phyloP scores from a whole-genome alignment of 2,329 filamentous ascomycete species.

The Ceratocystiopsis sp. region DNA sequence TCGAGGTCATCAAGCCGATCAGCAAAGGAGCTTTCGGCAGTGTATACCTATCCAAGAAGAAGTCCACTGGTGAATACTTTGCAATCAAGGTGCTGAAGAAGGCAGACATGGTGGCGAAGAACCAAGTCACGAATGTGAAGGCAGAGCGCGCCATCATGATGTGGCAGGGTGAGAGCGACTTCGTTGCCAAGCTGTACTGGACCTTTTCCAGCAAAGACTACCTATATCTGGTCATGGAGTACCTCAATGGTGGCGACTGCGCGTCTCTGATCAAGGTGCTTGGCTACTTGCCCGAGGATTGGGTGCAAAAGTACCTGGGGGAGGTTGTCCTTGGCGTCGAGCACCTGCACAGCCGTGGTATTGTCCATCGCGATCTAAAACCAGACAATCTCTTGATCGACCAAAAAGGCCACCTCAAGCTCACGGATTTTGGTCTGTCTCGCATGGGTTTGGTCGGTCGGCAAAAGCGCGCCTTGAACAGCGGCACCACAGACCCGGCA shows the following conservation, averaged over 20 bases:
- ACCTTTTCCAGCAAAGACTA: slow-evolving; percentile 99
- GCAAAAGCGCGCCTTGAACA: slow-evolving; percentile 81
- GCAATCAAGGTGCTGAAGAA: slow-evolving; percentile 98
- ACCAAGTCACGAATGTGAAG: slow-evolving; percentile 97
- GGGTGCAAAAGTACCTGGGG: slow-evolving; percentile 93
- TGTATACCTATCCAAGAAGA: slow-evolving; percentile 96
- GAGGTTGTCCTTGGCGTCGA: slow-evolving; percentile 96
- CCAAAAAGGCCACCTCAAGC: slow-evolving; percentile 85
- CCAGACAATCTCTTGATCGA: slow-evolving; percentile 96
- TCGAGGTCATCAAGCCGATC: slow-evolving; percentile 98
- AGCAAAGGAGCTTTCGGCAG: slow-evolving; percentile 97
- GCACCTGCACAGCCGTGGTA: slow-evolving; percentile 82
- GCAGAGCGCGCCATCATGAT: slow-evolving; percentile 99
- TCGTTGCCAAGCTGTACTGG: slow-evolving; percentile 98
- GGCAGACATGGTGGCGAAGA: slow-evolving; percentile 99
- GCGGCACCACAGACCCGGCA: slow-evolving; percentile 58
- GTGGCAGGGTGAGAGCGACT: slow-evolving; percentile 99
- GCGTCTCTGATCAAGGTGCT: slow-evolving; percentile 91
- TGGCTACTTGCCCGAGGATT: slow-evolving; percentile 83
- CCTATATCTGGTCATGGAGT: slow-evolving; percentile 97
- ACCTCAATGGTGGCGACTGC: slow-evolving; percentile 92
- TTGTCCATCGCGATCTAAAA: slow-evolving; percentile 93
- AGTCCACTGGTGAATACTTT: slow-evolving; percentile 94
- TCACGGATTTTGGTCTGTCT: slow-evolving; percentile 94
- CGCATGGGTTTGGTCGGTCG: slow-evolving; percentile 93